phyloP scores from a whole-genome alignment of 495 filamentous ascomycete species.

The Trichoderma reesei region DNA sequence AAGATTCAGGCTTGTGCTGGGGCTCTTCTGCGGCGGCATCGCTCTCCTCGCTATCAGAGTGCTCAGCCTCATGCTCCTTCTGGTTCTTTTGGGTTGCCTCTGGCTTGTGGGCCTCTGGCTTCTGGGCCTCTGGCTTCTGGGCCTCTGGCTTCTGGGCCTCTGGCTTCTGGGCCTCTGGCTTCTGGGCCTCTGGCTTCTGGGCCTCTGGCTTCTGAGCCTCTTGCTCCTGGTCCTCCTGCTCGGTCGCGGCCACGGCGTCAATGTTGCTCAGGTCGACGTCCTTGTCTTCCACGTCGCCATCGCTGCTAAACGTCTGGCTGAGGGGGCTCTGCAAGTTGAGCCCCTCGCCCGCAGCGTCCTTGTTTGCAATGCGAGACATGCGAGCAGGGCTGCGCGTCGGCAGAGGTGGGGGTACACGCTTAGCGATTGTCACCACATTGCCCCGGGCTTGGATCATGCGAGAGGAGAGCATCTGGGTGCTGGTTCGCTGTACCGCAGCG shows the following conservation, averaged over 20 bases:
- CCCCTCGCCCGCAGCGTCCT: slow-evolving; percentile 22
- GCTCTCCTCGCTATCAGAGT: background rate
- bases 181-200: no score
- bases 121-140: no score
- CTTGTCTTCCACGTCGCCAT: background rate
- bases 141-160: no score
- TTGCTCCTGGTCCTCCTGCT: no score
- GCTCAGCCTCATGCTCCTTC: background rate
- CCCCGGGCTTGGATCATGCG: slow-evolving; percentile 42
- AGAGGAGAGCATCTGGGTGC: slow-evolving; percentile 42
- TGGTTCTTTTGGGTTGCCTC: no score
- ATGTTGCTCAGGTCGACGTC: background rate
- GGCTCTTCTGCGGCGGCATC: background rate
- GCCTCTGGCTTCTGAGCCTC: no score
- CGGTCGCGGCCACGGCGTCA: background rate
- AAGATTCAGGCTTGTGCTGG: background rate
- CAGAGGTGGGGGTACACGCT: slow-evolving; percentile 55
- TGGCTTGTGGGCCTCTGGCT: no score
- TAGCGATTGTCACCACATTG: slow-evolving; percentile 62
- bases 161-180: no score
- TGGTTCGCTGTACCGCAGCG: slow-evolving; percentile 37
- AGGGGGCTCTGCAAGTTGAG: slow-evolving; percentile 22
- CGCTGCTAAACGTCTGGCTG: slow-evolving; percentile 19
- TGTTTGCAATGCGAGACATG: slow-evolving; percentile 29
- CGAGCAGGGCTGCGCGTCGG: slow-evolving; percentile 51